Evolutionary conservation across 345 rosid genomes (phyloP), one percentile per base, ranked within the genome.

Genomic region (Limnanthes douglasii): DNA sequence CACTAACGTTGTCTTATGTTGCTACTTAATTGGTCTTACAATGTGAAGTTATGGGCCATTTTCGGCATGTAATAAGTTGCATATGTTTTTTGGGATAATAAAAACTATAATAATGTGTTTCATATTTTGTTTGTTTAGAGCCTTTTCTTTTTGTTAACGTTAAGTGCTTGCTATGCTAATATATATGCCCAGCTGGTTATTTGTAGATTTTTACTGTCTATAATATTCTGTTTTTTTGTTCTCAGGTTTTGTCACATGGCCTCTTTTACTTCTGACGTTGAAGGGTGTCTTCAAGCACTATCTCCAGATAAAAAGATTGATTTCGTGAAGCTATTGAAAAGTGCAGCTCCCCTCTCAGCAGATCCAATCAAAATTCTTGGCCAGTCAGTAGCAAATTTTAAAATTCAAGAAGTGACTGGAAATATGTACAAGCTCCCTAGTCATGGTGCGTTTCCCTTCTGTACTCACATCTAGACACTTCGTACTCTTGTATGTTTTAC

Each of bases 171-270:
- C 30, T 23, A 24, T 22, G 31, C 21, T 39, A 41, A 33, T 15
- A 24, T 39, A 20, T 11, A 27, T 29, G 22, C 1, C n/a, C 22
- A 12, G 40, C n/a, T 45, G 21, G 37, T 15, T 31, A 12, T 23
- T 27, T 17, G 7, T 54, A 12, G 3, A 8, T 2, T 40, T 41
- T 17, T 29, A 34, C 11, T 34, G 26, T n/a, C 37, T 27, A 41
- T 36, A 46, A 46, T 55, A 14, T 28, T 48, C 29, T 39, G 41
- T 15, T 25, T 15, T 43, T 41, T 32, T 50, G 38, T 50, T 39
- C 39, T 31, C 83, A 92, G 96, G 72, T 84, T 81, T 70, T 94
- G 96, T 64, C 99, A 80, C 66, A 54, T 81, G 50, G 92, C 93
- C 29, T 85, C 93, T 64, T 85, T 63, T 66, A 50, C 82, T 49